These are phyloP conservation scores for Pythium rishiriense DNA, from an alignment of 352 stramenopile species.

Conservation along the genomic window DNA sequence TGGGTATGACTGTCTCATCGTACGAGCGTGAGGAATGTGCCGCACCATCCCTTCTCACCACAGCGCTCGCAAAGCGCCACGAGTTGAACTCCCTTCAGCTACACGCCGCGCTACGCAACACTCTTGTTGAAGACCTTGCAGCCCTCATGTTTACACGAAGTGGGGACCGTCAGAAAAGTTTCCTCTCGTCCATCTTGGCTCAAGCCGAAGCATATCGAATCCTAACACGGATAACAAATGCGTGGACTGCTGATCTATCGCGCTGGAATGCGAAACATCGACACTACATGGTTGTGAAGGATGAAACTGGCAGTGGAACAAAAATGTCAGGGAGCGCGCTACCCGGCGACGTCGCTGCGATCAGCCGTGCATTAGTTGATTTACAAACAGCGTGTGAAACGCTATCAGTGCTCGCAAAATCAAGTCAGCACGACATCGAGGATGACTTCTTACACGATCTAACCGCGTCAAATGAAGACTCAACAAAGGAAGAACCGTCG, in stretches of 20 bases:
- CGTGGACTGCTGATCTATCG: background rate
- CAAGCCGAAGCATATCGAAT: background rate
- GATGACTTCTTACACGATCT: background rate
- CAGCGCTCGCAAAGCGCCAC: constrained; percentile 50
- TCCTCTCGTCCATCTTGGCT: background rate
- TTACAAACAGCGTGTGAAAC: constrained; percentile 55
- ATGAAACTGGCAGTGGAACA: background rate
- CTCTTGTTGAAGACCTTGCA: constrained; percentile 14
- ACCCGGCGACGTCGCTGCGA: constrained; percentile 3
- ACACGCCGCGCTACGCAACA: constrained; percentile 28
- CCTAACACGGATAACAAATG: background rate
- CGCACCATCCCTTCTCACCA: constrained; percentile 58
- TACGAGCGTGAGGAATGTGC: constrained; percentile 10
- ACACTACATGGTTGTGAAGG: background rate
- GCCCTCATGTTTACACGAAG: background rate
- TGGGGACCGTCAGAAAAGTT: background rate
- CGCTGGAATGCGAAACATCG: background rate
- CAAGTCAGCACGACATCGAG: constrained; percentile 42
- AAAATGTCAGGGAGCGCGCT: background rate
- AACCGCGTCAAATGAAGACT: background rate
- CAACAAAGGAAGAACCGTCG: background rate
- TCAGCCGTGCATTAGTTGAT: constrained; percentile 8
- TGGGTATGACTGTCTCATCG: background rate
- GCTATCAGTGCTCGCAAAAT: constrained; percentile 42
- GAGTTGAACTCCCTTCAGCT: constrained; percentile 37